Evolutionary conservation across 73 alveolate species (phyloP).

Genomic region (Paramecium caudatum): DNA sequence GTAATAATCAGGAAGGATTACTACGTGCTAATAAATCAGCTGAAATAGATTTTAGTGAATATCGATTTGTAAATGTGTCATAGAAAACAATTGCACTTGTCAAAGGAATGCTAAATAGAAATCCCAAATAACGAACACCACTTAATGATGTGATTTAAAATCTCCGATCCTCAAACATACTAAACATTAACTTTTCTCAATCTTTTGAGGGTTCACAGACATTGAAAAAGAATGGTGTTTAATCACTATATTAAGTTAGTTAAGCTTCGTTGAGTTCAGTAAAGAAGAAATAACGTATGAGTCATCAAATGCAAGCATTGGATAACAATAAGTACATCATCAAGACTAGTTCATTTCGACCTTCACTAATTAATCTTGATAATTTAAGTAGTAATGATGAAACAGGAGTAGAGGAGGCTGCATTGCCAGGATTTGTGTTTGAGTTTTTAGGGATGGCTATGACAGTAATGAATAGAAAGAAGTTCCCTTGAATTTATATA

Average conservation of each 20-base stretch:
- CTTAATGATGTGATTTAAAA: not conserved
- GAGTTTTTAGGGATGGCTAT: conserved; percentile 1
- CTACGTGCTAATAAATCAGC: conserved; percentile 33
- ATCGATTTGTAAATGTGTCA: conserved; percentile 6
- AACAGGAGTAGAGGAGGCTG: not conserved
- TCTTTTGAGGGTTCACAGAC: not conserved
- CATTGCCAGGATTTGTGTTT: not conserved
- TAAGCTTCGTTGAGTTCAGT: not conserved
- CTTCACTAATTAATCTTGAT: not conserved
- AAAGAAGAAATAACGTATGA: too few relatives aligned
- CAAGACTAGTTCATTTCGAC: conserved; percentile 30
- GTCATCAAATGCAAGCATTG: too few relatives aligned
- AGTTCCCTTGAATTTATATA: not conserved
- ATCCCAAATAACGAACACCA: conserved; percentile 23
- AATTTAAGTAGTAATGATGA: not conserved
- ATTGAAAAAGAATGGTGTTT: not conserved
- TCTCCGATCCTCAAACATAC: not conserved
- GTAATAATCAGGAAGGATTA: conserved; percentile 37
- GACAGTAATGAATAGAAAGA: not conserved
- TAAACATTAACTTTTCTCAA: not conserved
- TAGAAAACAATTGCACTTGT: not conserved
- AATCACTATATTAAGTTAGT: conserved; percentile 8
- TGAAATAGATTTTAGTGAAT: conserved; percentile 56
- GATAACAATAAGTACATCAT: not conserved
- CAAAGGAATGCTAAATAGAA: not conserved